Base-by-base conservation (phyloP, 257 asterid species). In the Lycium ferocissimum region DNA sequence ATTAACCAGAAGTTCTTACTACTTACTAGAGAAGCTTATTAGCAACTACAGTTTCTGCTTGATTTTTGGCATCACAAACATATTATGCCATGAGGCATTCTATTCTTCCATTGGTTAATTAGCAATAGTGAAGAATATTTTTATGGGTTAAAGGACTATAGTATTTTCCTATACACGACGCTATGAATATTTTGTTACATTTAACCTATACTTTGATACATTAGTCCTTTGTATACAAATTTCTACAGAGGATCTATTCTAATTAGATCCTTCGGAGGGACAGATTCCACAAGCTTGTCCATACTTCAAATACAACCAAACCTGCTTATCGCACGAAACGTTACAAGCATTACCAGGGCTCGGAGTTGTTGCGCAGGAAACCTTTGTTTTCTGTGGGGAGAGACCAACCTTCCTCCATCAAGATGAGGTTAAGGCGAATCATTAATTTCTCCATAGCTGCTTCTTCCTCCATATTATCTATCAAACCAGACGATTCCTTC, bases 401-500 rank as follows among this genome's bases (percentile, higher is more conserved):
- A 82, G 92, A 90, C 97, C 98, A 94, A 73, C 96, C 95, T 47
- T 86, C 94, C 89, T 93, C 95, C 98, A 91, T 93, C 91, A 92
- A 85, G 81, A 92, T 91, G 58, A 94, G 95, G 86, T 92, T 89
- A 49, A 94, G 91, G 0, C 98, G 96, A 71, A 87, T 85, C 51
- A 89, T 87, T 76, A 94, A 79, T 86, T 94, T 92, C 89, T 90
- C 92, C 33, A 91, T 91, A 0, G 93, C 96, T 56, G 87, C 95
- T 88, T 88, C 94, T 87, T 91, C 94, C 87, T 94, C 97, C 85
- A 83, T 49, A 69, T 89, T 87, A 79, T 57, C 59, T 33, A 53
- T 80, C 37, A 91, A 83, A 84, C 14, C 71, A 61, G 90, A 45
- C 67, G 88, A 87, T 89, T 88, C 89, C 90, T 85, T 87, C 87